Conservation (phyloP, 2,329 filamentous ascomycete genomes). For the Cercospora berteroae region DNA sequence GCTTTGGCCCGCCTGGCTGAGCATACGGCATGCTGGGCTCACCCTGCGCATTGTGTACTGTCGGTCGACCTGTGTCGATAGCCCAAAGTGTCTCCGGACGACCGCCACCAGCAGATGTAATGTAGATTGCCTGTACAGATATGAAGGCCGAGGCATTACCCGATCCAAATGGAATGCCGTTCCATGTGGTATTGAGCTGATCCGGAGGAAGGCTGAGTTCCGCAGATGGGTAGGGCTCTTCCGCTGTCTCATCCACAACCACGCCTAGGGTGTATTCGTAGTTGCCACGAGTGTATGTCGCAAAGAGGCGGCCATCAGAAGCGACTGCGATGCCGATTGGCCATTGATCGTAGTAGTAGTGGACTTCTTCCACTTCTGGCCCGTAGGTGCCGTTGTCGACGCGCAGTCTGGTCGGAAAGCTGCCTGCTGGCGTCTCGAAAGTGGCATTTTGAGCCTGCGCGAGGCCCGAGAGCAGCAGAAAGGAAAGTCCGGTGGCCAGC, state of each 20-base stretch:
- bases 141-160: slow-evolving; percentile 44
- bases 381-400: slow-evolving; percentile 51
- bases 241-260: slow-evolving; percentile 48
- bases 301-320: slow-evolving; percentile 45
- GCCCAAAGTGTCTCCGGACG: slow-evolving; percentile 48
- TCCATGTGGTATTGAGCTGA: slow-evolving; percentile 42
- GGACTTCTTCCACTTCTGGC: slow-evolving; percentile 48
- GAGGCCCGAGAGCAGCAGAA: slow-evolving; percentile 17
- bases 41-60: slow-evolving; percentile 40
- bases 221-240: slow-evolving; percentile 47
- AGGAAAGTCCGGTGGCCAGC: neutral
- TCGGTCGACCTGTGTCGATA: slow-evolving; percentile 47
- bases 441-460: slow-evolving; percentile 29
- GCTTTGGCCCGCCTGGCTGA: slow-evolving; percentile 47
- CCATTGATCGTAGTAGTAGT: slow-evolving; percentile 48
- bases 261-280: slow-evolving; percentile 51
- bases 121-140: slow-evolving; percentile 48
- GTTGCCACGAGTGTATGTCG: slow-evolving; percentile 48
- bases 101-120: slow-evolving; percentile 40
- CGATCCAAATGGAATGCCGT: slow-evolving; percentile 47
- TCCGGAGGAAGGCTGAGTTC: slow-evolving; percentile 39
- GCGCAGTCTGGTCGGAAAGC: slow-evolving; percentile 39
- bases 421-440: slow-evolving; percentile 14
- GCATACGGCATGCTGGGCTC: slow-evolving; percentile 46
- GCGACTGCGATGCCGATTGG: slow-evolving; percentile 48